Conservation (phyloP, 192 early-diverging fungal species). For the Phycomyces nitens region DNA sequence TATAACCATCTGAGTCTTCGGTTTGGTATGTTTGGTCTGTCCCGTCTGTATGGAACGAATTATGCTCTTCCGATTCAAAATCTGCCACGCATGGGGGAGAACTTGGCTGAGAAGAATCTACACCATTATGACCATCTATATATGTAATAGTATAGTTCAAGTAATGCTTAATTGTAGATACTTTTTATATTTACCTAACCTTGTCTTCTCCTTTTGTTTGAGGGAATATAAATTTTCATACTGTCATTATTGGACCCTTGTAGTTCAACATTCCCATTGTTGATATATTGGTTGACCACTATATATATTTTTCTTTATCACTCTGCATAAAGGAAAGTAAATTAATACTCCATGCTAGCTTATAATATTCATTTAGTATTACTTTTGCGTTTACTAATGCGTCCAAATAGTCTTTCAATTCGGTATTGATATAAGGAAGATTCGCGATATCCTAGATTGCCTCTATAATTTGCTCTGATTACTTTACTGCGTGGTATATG, state of each 20-base stretch:
- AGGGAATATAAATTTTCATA: too few species aligned
- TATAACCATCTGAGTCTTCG: not conserved
- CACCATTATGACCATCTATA: too few species aligned
- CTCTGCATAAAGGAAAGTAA: conserved; percentile 5
- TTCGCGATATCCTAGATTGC: not conserved
- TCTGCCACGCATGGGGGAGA: too few species aligned
- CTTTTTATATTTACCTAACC: not conserved
- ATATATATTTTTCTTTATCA: not conserved
- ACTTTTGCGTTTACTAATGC: not conserved
- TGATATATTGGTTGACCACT: conserved; percentile 6
- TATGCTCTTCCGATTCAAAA: too few species aligned
- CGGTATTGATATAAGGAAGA: not conserved
- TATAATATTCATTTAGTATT: conserved; percentile 8
- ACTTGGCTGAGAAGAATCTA: too few species aligned
- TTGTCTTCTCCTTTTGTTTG: not conserved
- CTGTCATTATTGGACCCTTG: not conserved
- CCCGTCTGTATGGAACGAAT: too few species aligned
- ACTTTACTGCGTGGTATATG: too few species aligned
- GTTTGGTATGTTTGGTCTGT: too few species aligned
- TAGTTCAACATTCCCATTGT: conserved; percentile 1
- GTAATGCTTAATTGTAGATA: too few species aligned
- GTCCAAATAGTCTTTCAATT: conserved; percentile 4
- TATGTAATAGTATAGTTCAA: too few species aligned
- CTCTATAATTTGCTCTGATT: conserved; percentile 4
- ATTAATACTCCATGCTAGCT: not conserved